phyloP scores from a whole-genome alignment of 2,329 filamentous ascomycete species.

The Colletotrichum gloeosporioides region DNA sequence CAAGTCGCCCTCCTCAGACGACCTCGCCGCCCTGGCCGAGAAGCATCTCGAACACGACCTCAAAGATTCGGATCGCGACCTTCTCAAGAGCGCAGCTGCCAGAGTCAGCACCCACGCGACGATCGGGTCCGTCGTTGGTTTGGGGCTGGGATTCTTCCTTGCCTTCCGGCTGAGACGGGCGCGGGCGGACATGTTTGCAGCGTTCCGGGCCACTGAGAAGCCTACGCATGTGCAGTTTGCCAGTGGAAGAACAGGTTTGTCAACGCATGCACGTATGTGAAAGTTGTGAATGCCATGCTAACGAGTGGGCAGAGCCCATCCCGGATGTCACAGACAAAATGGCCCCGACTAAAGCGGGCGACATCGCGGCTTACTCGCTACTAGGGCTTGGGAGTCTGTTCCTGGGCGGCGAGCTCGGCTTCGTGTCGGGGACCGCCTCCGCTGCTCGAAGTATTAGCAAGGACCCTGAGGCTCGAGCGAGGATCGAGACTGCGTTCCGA shows the following conservation, averaged over 20 bases:
- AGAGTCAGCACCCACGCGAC: slow-evolving; percentile 60
- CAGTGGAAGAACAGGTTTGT: slow-evolving; percentile 60
- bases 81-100: slow-evolving; percentile 57
- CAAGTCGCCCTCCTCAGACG: slow-evolving; percentile 41
- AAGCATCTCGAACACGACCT: slow-evolving; percentile 63
- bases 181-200: slow-evolving; percentile 64
- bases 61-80: slow-evolving; percentile 61
- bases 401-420: slow-evolving; percentile 67
- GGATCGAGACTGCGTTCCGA: slow-evolving; percentile 69
- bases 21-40: slow-evolving; percentile 60
- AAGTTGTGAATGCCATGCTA: background rate
- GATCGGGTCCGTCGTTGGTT: slow-evolving; percentile 63
- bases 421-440: slow-evolving; percentile 60
- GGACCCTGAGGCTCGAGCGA: slow-evolving; percentile 57
- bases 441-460: slow-evolving; percentile 57
- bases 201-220: slow-evolving; percentile 65
- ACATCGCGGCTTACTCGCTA: slow-evolving; percentile 67
- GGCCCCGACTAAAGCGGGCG: slow-evolving; percentile 62
- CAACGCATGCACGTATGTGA: background rate
- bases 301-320: slow-evolving; percentile 51
- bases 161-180: slow-evolving; percentile 62
- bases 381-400: slow-evolving; percentile 67
- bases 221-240: slow-evolving; percentile 68
- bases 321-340: slow-evolving; percentile 65
- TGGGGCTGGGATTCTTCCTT: slow-evolving; percentile 63